phyloP scores from a whole-genome alignment of 169 alveolate species.

The Plasmodium sp. region DNA sequence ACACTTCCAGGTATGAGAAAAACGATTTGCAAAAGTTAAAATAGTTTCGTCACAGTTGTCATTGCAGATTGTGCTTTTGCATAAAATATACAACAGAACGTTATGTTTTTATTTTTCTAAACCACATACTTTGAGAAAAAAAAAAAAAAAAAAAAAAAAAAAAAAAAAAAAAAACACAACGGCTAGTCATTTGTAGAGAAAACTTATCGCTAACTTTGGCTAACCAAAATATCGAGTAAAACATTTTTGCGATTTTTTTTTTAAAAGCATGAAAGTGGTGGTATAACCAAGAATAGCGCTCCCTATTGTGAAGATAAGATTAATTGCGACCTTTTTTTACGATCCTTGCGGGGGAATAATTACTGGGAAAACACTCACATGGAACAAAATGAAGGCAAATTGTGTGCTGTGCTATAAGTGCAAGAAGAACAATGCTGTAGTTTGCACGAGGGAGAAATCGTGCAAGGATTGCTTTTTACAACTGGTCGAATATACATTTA shows the following conservation, averaged over 20 bases:
- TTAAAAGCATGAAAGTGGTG: background rate
- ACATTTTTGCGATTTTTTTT: background rate
- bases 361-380: background rate
- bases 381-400: background rate
- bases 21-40: background rate
- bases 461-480: conserved; percentile 59
- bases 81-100: background rate
- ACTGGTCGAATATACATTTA: conserved; percentile 69
- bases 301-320: background rate
- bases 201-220: background rate
- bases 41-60: background rate
- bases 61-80: background rate
- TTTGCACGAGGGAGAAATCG: conserved; percentile 54
- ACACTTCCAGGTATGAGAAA: background rate
- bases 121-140: background rate
- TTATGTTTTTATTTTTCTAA: background rate
- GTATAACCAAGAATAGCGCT: background rate
- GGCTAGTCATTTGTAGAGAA: background rate
- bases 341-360: conserved; percentile 2
- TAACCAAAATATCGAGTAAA: background rate
- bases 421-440: conserved; percentile 51
- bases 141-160: background rate
- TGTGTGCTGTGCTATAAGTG: conserved; percentile 45
- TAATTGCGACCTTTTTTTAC: background rate
- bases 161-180: background rate